Base-by-base conservation (phyloP, 768 basidiomycete species). In the Omphalotus guepiniiformis region DNA sequence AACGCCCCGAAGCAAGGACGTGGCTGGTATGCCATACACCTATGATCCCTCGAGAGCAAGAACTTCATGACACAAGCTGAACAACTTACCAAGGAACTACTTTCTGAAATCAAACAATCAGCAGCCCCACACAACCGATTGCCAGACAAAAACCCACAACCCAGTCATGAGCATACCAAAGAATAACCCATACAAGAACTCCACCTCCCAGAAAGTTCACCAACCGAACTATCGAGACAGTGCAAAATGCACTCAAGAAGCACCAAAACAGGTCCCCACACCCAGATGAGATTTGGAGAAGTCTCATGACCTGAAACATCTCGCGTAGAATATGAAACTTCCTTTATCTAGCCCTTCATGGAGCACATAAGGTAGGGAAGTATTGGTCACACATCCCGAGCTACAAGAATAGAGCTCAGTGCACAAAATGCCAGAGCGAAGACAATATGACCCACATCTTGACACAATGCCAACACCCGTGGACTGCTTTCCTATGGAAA, bases 401-500 rank as follows among this genome's bases (percentile, higher is more conserved):
- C 1, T 49, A 8, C 18, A 47, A 55, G 26, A 50, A 55, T 3
- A n/a, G 53, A 19, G 45, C 34, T 6, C 6, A 4, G 2, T 58
- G 57, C 46, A 8, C 6, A 13, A 15, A 29, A 1, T 58, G 57
- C 37, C 19, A 30, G 0, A 49, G 19, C 9, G 13, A 25, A 0
- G 57, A 58, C 9, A 15, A 32, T 2, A 34, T 58, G 22, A 29
- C 51, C 21, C 56, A 58, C 34, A 55, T 57, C 13, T 49, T 53
- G 0, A 18, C 47, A 0, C 13, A 47, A 7, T 57, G 56, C 32
- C 1, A 4, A 15, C 3, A 21, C 2, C 53, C 51, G 0, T 45
- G 51, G 0, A 47, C 41, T 18, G 13, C 5, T 3, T 11, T 18
- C 12, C 29, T 58, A 7, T 60, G 57, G 57, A 4, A 25, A 3